Base-by-base conservation (phyloP, 805 yeast species). In the Cyberlindnera mrakii region DNA sequence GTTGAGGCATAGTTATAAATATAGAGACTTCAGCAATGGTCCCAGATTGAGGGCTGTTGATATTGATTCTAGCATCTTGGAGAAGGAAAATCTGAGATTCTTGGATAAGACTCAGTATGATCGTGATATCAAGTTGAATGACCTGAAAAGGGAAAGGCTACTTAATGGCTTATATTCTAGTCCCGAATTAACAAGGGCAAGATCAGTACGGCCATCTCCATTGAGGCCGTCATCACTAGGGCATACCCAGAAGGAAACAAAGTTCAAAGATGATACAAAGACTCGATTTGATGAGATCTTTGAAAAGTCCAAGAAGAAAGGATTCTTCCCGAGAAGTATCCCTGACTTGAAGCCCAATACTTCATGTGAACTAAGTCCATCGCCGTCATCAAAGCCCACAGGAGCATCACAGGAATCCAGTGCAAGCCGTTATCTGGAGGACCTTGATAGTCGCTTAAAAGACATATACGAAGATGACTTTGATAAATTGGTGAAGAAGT, bases 91-190 rank as follows among this genome's bases (percentile, higher is more conserved):
- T 36, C 19, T 41, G 27, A 36, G 49, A 17, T 53, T 46, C 35
- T 35, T 51, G 29, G 49, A 55, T 18, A 45, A 46, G 5, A 47
- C 46, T n/a, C 35, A 43, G 0, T 51, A 39, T 27, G 32, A 37
- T 4, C 36, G 36, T 9, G 51, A 43, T 15, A 6, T 36, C 6
- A 30, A 36, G 18, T 23, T 27, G 13, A 54, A 52, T 35, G 47
- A 43, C 11, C 30, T 47, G 34, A 53, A 54, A 27, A 46, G 57
- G n/a, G 53, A 54, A 16, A 19, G 31, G 20, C 25, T 39, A 7
- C n/a, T 37, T 5, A 37, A 29, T 16, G 30, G 30, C 7, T 5
- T 25, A 11, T 15, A 30, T 30, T 30, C 33, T 16, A 35, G 31
- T 11, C 38, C 38, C 16, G 38, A 35, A 10, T 17, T 36, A 2